A percentile compares a stretch with the other conserved stretches of the same genome.
phyloP scores from a whole-genome alignment of 306 rosid species.

The Cucurbita pepo region DNA sequence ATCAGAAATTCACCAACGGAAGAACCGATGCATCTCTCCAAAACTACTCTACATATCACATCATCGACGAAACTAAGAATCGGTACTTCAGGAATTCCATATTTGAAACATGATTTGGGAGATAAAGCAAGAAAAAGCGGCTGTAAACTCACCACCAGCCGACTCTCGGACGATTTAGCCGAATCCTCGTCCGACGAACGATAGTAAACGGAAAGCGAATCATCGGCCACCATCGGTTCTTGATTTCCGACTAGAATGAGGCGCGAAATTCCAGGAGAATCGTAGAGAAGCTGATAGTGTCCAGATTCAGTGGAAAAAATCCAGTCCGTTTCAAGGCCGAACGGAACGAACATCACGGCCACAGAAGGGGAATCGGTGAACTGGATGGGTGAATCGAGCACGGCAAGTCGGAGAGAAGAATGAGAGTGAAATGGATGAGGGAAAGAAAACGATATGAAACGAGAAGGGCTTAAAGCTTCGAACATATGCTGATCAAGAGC shows the following conservation, averaged over 20 bases:
- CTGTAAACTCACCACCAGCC: conserved; percentile 31
- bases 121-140: conserved; percentile 66
- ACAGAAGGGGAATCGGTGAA: conserved; percentile 22
- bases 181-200: conserved; percentile 18
- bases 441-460: conserved; percentile 41
- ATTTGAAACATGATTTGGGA: conserved; percentile 39
- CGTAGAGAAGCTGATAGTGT: conserved; percentile 56
- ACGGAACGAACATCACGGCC: conserved; percentile 58
- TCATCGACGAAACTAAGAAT: conserved; percentile 52
- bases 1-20: conserved; percentile 70
- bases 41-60: conserved; percentile 28
- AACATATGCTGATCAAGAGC: conserved; percentile 29
- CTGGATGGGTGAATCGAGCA: conserved; percentile 53
- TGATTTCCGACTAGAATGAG: conserved; percentile 44
- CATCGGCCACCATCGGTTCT: conserved; percentile 3
- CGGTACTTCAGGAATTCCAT: conserved; percentile 50
- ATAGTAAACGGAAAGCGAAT: conserved; percentile 7
- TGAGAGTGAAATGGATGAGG: conserved; percentile 34
- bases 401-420: conserved; percentile 51
- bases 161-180: conserved; percentile 1
- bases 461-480: conserved; percentile 39
- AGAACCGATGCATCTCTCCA: conserved; percentile 35
- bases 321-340: conserved; percentile 70
- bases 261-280: conserved; percentile 37
- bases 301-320: conserved; percentile 58